Base-by-base conservation (phyloP, 2,329 filamentous ascomycete genomes). In the Penicillium italicum region DNA sequence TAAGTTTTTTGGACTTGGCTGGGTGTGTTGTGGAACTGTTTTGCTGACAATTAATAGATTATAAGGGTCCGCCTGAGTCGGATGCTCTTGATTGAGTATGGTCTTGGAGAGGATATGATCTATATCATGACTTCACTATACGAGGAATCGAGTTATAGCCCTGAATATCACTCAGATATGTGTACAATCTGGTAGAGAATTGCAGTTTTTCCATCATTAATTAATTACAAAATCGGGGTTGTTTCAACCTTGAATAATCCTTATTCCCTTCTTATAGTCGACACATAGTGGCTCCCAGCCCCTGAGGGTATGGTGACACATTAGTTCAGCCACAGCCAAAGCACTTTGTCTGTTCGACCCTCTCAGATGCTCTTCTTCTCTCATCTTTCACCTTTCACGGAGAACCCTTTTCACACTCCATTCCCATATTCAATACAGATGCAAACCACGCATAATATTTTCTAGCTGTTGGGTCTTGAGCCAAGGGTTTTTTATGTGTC, bases 11-110 rank as follows among this genome's bases (percentile, higher is more conserved):
- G 41, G 22, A 9, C 7, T 9, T 9, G n/a, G n/a, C 5, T 42
- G 41, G 18, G 12, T 24, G 5, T 43, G 16, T 3, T 46, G 22
- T 12, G 24, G 31, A n/a, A n/a, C 14, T 18, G 22, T 38, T 22
- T 8, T 34, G 40, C 53, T 55, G 33, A 55, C 53, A 36, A 16
- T 40, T 28, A 0, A 11, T 55, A 69, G 71, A 59, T 16, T 72
- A 72, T 54, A 71, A 70, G 48, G 70, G 70, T 5, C 71, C 71
- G 8, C 71, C 71, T 1, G 66, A 59, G 41, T 70, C 69, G 0
- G 70, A 71, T 55, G 68, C 55, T 31, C 33, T 57, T 1, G 20
- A 42, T 42, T 53, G 40, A 37, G 6, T 12, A 16, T 16, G 3
- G 10, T 4, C 3, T 18, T 45, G 43, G 12, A 20, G 31, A 24